Conservation (phyloP, 2,329 filamentous ascomycete genomes). For the Bipolaris oryzae region DNA sequence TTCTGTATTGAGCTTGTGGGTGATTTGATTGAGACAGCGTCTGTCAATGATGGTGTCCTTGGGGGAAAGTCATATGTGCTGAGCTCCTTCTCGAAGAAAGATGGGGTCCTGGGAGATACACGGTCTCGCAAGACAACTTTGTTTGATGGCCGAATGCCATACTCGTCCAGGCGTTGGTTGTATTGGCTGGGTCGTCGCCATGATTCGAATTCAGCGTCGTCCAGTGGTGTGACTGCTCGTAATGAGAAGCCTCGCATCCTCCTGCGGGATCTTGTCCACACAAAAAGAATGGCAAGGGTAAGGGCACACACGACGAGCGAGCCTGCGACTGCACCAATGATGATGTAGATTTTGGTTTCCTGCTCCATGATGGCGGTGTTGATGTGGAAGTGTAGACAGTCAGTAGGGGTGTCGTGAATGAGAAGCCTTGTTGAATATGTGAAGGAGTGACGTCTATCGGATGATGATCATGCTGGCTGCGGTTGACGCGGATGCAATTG, state of each 20-base stretch:
- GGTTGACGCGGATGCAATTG: conserved; percentile 27
- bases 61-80: conserved; percentile 34
- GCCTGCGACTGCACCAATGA: conserved; percentile 44
- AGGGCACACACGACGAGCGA: conserved; percentile 38
- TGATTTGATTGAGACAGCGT: conserved; percentile 27
- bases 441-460: conserved; percentile 32
- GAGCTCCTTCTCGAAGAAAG: conserved; percentile 45
- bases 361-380: conserved; percentile 32
- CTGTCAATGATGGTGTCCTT: conserved; percentile 37
- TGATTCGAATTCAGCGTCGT: conserved; percentile 51
- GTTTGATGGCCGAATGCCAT: conserved; percentile 38
- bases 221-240: conserved; percentile 48
- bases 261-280: conserved; percentile 43
- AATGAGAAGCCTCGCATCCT: conserved; percentile 44
- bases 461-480: conserved; percentile 36
- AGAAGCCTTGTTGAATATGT: conserved; percentile 23
- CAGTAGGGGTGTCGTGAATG: conserved; percentile 1
- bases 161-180: conserved; percentile 44
- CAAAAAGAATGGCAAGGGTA: conserved; percentile 38
- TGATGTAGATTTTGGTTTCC: conserved; percentile 45
- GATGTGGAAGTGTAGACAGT: not conserved
- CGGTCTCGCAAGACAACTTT: conserved; percentile 36
- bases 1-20: conserved; percentile 39
- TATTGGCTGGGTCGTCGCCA: conserved; percentile 49
- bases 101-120: conserved; percentile 33